Base-by-base conservation (phyloP, 257 asterid genomes). In the Linderniella brevidens region DNA sequence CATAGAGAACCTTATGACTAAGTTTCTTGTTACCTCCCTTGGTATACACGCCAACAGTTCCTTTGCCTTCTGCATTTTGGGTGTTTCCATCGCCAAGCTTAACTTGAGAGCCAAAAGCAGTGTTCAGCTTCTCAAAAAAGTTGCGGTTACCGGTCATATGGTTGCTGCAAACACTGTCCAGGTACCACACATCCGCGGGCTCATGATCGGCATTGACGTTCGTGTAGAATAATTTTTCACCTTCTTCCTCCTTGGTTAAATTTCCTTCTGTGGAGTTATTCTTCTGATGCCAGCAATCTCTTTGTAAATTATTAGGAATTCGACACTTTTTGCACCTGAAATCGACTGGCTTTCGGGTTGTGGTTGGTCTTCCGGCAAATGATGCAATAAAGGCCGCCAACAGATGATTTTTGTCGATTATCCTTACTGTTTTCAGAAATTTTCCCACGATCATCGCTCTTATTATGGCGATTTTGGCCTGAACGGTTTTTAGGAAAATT, bases 11-110 rank as follows among this genome's bases (percentile, higher is more conserved):
- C 17, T 37, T 32, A 13, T 16, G 13, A 36, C 32, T 50, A 9
- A 50, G 18, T 8, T 36, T 50, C 12, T 50, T 36, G 45, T 50
- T 50, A 50, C 55, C 55, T 36, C 29, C 14, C 19, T 50, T 50
- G 29, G 43, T 50, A 10, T 29, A 45, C 5, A 45, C 19, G 17
- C 13, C 3, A 45, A 45, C 13, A 25, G 19, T 14, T 17, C 45
- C 20, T 16, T 50, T 50, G 9, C 13, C 55, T 35, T 50, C 45
- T 7, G 25, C 55, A 14, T 1, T 45, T 45, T 17, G 49, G 6
- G 19, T 13, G 8, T 14, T 36, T 50, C 55, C 55, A 37, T 50
- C 55, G 3, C 45, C 55, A 36, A 50, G 45, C 8, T 36, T 50
- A 1, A 50, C 45, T 13, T 50, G 43, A 29, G 55, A 50, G 3